Percentiles rank a stretch among this genome's conserved stretches.
Evolutionary conservation across 2,329 filamentous ascomycete genomes (phyloP).

Genomic region (Paracoccidioides lutzii): DNA sequence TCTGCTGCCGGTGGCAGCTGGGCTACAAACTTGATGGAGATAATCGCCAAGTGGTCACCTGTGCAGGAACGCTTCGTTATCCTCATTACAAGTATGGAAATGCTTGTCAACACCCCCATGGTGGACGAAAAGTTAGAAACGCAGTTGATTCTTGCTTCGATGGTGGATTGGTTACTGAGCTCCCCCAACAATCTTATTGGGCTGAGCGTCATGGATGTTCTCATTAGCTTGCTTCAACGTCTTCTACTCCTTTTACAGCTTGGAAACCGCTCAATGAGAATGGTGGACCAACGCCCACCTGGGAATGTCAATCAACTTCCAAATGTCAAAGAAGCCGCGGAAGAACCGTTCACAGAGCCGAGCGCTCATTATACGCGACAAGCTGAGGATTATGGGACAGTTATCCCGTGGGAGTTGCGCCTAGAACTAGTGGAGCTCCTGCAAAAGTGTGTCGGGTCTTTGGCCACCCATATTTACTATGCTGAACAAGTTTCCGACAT

Average conservation of each 20-base stretch:
- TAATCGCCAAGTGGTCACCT: conserved; percentile 74
- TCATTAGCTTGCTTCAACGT: conserved; percentile 73
- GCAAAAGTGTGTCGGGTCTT: conserved; percentile 72
- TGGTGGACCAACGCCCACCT: conserved; percentile 1
- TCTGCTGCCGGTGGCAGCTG: conserved; percentile 47
- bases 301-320: conserved; percentile 6
- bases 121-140: conserved; percentile 58
- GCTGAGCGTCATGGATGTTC: conserved; percentile 87
- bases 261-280: conserved; percentile 17
- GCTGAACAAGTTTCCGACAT: conserved; percentile 93
- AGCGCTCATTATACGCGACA: background rate
- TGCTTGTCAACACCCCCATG: conserved; percentile 54
- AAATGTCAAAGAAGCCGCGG: conserved; percentile 15
- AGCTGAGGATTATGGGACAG: conserved; percentile 17
- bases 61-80: conserved; percentile 93
- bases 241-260: conserved; percentile 65
- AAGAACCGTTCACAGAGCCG: conserved; percentile 13
- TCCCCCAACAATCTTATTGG: conserved; percentile 91
- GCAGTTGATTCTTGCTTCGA: conserved; percentile 60
- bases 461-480: conserved; percentile 94
- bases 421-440: conserved; percentile 56
- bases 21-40: conserved; percentile 69
- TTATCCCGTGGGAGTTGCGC: conserved; percentile 40
- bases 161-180: conserved; percentile 70
- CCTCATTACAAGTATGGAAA: conserved; percentile 67